Evolutionary conservation across 805 yeast genomes (phyloP), one percentile per base, ranked within the genome.

Genomic region (Candida schatavii): DNA sequence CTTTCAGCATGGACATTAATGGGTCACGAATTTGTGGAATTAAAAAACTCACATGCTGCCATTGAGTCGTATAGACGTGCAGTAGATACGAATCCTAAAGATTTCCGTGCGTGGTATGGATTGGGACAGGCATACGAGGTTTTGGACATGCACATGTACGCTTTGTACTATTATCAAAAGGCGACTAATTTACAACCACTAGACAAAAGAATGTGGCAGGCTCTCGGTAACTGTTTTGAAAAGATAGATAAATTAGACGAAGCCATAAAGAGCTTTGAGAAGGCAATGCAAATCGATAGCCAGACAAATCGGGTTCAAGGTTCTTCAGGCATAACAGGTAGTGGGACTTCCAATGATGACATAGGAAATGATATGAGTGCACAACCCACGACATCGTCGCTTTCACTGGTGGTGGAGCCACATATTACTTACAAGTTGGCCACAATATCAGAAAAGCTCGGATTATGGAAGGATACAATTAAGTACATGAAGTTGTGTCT

Each of bases 21-120:
- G 97, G 99, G 99, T 9, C 99, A 93, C 63, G 99, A 93, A 65
- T 93, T 88, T 66, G 95, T 93, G 13, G 99, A 93, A 60, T 73
- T 93, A 52, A 90, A 91, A 56, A 93, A 93, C 64, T 85, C 96
- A 1, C 96, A 93, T 62, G 98, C 98, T 1, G 99, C 99, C 1
- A 93, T 93, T 41, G 97, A 91, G 67, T 82, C 95, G 44, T 93
- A 93, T 58, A 68, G 98, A 50, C 69, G 96, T 34, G 99, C 98
- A 0, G 91, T 90, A 1, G 97, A 89, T 57, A 83, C 90, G 2
- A 88, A 87, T 55, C 77, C 81, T 35, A 83, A 85, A 55, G 99
- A 93, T 59, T 95, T 86, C 60, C 72, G 96, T 39, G 98, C 98
- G 0, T 93, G 99, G 99, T 93, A 91, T 61, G 99, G 99, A 2